phyloP scores from a whole-genome alignment of 2,329 filamentous ascomycete species.

The Blastomyces emzantsi region DNA sequence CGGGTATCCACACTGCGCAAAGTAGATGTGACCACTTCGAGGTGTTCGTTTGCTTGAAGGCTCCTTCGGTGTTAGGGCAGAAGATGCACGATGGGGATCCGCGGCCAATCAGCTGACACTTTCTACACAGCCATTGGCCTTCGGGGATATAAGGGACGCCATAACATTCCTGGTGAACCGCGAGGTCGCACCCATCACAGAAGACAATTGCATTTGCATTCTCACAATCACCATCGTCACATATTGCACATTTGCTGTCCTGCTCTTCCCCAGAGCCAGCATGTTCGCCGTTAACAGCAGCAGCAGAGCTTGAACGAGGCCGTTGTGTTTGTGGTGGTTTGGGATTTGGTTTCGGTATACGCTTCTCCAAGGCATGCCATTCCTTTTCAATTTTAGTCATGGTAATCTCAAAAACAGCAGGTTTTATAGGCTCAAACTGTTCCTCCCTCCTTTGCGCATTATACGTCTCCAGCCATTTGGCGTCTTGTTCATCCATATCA shows the following conservation, averaged over 20 bases:
- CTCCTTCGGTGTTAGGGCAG: constrained; percentile 93
- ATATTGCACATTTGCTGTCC: constrained; percentile 95
- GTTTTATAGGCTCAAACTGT: constrained; percentile 73
- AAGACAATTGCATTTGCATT: constrained; percentile 99
- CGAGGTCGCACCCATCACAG: constrained; percentile 94
- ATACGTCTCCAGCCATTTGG: constrained; percentile 83
- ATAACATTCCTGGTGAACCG: constrained; percentile 98
- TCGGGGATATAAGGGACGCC: constrained; percentile 98
- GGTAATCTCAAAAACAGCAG: constrained; percentile 92
- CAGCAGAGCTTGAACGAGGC: constrained; percentile 85
- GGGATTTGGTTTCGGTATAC: constrained; percentile 93
- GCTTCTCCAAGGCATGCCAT: constrained; percentile 91
- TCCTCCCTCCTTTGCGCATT: constrained; percentile 67
- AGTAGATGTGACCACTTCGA: constrained; percentile 95
- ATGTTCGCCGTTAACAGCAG: constrained; percentile 89
- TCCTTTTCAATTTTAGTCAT: constrained; percentile 99
- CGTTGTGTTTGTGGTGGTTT: constrained; percentile 93
- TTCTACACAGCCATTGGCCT: constrained; percentile 95
- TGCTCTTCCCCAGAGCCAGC: constrained; percentile 76
- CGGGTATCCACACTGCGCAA: constrained; percentile 97
- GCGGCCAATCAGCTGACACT: constrained; percentile 90
- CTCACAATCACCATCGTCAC: constrained; percentile 98
- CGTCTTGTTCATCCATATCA: constrained; percentile 99
- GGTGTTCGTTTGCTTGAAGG: constrained; percentile 95
- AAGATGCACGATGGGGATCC: constrained; percentile 95